Evolutionary conservation across 495 filamentous ascomycete species (phyloP), one percentile per base, ranked within the genome.

Genomic region (Parachaetomium inaequale): DNA sequence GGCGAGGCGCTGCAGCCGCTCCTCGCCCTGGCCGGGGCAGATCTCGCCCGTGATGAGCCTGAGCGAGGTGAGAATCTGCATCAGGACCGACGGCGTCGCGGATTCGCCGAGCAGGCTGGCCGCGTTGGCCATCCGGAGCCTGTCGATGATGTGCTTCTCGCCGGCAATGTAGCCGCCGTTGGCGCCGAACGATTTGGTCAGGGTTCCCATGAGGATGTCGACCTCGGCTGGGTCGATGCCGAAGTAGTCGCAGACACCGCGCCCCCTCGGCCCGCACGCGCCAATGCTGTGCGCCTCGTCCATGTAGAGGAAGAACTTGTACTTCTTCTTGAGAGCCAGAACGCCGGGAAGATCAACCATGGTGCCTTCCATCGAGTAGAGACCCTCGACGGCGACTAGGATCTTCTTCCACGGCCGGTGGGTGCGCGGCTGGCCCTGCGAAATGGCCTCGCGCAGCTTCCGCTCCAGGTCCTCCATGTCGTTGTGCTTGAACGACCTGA

Each of bases 321-420:
- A 98, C 68, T 88, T 92, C 71, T 87, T 88, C 81, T 94, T 96
- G 67, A 98, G 82, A 40, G 79, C 81, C 61, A 98, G 74, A 43
- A 98, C 74, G 60, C 90, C 91, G 15, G 93, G 94, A 31, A 98
- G 84, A 69, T 98, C 93, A 73, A 88, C 91, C 93, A 98, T 97
- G 47, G 93, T 96, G 32, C 94, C 94, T 76, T 98, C 94, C 94
- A 98, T 98, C 2, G 93, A 97, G 79, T 98, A 98, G 0, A 98
- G 84, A 61, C 94, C 94, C 72, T 98, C 94, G 40, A 98, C 91
- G 36, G 93, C 92, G 54, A 98, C 91, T 50, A 98, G 77, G 62
- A 98, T 98, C 83, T 96, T 98, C 82, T 93, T 95, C 94, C 94
- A 98, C 12, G 94, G 94, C 10, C 94, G 88, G 71, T 98, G 94